These are phyloP conservation scores for Moesziomyces sp. DNA, from an alignment of 1,284 basidiomycete species.

Conservation along the genomic window DNA sequence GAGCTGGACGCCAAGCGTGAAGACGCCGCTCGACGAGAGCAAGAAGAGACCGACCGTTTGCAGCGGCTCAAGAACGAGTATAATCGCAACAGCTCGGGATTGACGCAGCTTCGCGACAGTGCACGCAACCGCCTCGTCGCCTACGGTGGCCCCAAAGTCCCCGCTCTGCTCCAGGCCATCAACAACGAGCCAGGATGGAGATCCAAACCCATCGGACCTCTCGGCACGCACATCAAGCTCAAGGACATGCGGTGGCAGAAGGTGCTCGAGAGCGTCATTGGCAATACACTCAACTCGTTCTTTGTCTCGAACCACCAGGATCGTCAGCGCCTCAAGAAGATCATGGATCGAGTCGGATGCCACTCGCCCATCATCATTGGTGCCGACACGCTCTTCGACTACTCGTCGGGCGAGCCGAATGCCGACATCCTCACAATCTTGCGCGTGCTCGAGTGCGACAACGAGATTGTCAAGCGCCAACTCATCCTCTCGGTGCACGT, in stretches of 20 bases:
- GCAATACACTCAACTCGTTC: conserved; percentile 76
- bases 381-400: conserved; percentile 71
- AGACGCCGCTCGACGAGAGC: conserved; percentile 22
- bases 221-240: conserved; percentile 88
- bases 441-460: conserved; percentile 83
- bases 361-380: conserved; percentile 54
- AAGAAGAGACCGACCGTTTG: conserved; percentile 14
- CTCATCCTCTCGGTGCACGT: conserved; percentile 81
- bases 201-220: conserved; percentile 70
- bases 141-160: conserved; percentile 58
- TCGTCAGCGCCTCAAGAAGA: conserved; percentile 70
- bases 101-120: conserved; percentile 21
- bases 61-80: conserved; percentile 25
- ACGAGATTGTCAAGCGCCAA: conserved; percentile 81
- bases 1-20: conserved; percentile 31
- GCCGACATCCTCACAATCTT: conserved; percentile 78
- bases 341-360: conserved; percentile 33
- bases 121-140: conserved; percentile 51
- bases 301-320: conserved; percentile 82
- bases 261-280: conserved; percentile 77
- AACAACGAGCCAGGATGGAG: conserved; percentile 71
- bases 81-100: conserved; percentile 8
- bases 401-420: conserved; percentile 72
- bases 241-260: conserved; percentile 78
- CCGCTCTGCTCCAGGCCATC: conserved; percentile 67